These are phyloP conservation scores for Gomphus sp. DNA, from an alignment of 1,284 basidiomycete species.

Conservation along the genomic window DNA sequence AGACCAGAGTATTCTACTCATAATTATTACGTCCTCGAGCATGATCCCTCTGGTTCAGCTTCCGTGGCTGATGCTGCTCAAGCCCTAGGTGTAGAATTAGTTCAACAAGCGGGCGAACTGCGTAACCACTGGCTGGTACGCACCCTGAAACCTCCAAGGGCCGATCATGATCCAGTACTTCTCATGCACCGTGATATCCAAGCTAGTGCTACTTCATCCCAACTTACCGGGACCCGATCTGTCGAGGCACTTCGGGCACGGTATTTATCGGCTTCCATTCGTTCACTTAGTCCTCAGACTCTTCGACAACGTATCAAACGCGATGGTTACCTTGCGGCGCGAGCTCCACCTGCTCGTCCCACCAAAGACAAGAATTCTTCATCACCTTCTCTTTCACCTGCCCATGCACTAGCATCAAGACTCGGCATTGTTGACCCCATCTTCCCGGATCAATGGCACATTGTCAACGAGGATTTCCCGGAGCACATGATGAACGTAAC, in stretches of 20 bases:
- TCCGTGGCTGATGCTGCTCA: slow-evolving; percentile 51
- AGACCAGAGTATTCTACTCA: slow-evolving; percentile 61
- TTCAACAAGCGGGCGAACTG: slow-evolving; percentile 85
- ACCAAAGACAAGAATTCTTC: slow-evolving; percentile 18
- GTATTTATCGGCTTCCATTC: slow-evolving; percentile 43
- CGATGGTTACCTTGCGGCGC: slow-evolving; percentile 15
- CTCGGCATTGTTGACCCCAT: slow-evolving; percentile 82
- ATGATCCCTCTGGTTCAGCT: slow-evolving; percentile 43
- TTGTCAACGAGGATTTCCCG: slow-evolving; percentile 68
- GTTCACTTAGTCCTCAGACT: slow-evolving; percentile 47
- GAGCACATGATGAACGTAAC: slow-evolving; percentile 82
- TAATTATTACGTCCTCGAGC: slow-evolving; percentile 85
- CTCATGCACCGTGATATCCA: slow-evolving; percentile 39
- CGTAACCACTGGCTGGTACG: slow-evolving; percentile 82
- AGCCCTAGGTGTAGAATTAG: slow-evolving; percentile 72
- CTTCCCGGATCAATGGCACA: slow-evolving; percentile 89
- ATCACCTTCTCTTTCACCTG: slow-evolving; percentile 21
- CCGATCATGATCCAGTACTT: slow-evolving; percentile 37
- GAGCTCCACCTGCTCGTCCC: slow-evolving; percentile 47
- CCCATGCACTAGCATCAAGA: slow-evolving; percentile 45
- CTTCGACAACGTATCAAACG: slow-evolving; percentile 60
- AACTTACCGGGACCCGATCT: slow-evolving; percentile 27
- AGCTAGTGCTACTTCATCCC: slow-evolving; percentile 23
- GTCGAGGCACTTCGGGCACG: slow-evolving; percentile 29
- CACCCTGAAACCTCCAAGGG: slow-evolving; percentile 29